Conservation (phyloP, 148 eudicot species). For the Spergularia marina region DNA sequence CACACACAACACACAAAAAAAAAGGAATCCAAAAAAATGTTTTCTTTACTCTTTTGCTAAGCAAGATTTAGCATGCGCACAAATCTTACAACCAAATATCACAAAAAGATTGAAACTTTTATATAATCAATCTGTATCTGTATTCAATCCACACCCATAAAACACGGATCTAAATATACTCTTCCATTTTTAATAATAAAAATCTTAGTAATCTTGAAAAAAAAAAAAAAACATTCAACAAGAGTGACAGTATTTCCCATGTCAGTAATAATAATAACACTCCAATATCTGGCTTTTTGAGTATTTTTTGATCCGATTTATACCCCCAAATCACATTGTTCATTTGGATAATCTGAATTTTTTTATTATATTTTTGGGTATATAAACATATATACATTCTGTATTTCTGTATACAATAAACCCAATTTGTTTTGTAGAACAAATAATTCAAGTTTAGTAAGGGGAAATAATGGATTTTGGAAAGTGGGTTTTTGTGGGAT, state of each 20-base stretch:
- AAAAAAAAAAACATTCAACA: constrained; percentile 22
- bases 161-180: constrained; percentile 32
- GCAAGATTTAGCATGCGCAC: constrained; percentile 17
- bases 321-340: not conserved
- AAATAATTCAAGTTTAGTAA: not conserved
- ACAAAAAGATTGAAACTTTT: not conserved
- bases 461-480: constrained; percentile 27
- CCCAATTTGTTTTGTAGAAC: not conserved
- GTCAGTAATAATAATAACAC: not conserved
- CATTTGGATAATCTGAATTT: not conserved
- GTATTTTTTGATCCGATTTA: not conserved
- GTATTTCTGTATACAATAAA: not conserved
- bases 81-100: constrained; percentile 4
- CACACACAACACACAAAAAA: not conserved
- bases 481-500: constrained; percentile 36
- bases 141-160: constrained; percentile 12
- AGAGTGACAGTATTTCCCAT: not conserved
- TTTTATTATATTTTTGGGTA: constrained; percentile 1
- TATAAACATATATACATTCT: not conserved
- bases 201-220: not conserved
- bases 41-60: not conserved
- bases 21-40: not conserved
- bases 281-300: not conserved
- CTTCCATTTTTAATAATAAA: not conserved
- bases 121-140: no score